Conservation (phyloP, 2,329 filamentous ascomycete species). For the Esteya vermicola region DNA sequence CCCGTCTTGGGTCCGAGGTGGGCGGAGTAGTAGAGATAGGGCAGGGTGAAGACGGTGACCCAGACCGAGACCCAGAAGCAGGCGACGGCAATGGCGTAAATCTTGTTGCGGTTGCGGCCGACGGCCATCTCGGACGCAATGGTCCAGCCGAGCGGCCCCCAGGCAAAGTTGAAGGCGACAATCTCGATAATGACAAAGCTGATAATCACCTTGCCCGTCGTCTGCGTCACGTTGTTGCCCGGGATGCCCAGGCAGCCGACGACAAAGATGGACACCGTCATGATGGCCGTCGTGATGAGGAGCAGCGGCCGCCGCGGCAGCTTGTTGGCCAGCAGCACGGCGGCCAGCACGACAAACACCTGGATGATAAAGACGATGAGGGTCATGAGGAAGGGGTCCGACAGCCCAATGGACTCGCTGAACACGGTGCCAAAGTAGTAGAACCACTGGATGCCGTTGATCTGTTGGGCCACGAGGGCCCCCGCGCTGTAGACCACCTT, state of each 20-base stretch:
- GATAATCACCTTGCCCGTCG: constrained; percentile 23
- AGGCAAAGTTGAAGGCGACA: constrained; percentile 28
- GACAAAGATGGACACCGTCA: constrained; percentile 24
- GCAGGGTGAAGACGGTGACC: constrained; percentile 15
- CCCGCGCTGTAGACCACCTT: constrained; percentile 30
- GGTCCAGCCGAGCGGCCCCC: constrained; percentile 25
- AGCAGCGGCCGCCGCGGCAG: constrained; percentile 23
- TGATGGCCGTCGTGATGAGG: no score
- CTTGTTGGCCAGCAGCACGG: constrained; percentile 25
- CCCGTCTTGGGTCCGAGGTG: constrained; percentile 1
- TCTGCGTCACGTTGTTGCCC: constrained; percentile 7
- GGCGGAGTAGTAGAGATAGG: constrained; percentile 1
- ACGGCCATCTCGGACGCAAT: constrained; percentile 31
- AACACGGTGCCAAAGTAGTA: constrained; percentile 29
- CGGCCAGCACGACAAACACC: constrained; percentile 22
- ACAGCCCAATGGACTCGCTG: constrained; percentile 24
- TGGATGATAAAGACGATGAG: constrained; percentile 28
- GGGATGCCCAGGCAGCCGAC: constrained; percentile 26
- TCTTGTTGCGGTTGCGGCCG: constrained; percentile 32
- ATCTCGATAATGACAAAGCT: constrained; percentile 27
- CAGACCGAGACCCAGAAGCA: constrained; percentile 28
- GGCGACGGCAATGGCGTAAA: constrained; percentile 25
- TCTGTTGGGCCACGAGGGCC: constrained; percentile 30
- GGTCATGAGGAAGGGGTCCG: constrained; percentile 25
- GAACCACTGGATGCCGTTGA: constrained; percentile 33